Evolutionary conservation across 495 filamentous ascomycete genomes (phyloP).

Genomic region (Trichodelitschia bisporula): DNA sequence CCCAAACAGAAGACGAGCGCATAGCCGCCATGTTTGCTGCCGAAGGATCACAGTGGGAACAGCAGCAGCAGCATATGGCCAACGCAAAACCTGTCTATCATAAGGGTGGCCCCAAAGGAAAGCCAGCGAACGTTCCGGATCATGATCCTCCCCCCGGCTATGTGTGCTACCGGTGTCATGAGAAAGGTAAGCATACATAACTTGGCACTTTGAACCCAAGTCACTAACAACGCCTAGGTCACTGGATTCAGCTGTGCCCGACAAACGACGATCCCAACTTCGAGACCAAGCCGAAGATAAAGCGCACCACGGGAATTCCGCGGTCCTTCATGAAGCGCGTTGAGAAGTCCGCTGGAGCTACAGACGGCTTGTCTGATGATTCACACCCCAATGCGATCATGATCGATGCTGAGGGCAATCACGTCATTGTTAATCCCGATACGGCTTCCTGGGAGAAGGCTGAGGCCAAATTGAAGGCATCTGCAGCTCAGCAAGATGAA

Average conservation of each 20-base stretch:
- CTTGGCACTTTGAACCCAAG: neutral
- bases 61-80: slow-evolving; percentile 77
- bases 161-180: slow-evolving; percentile 88
- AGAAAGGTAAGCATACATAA: slow-evolving; percentile 39
- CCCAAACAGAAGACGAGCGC: slow-evolving; percentile 71
- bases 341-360: slow-evolving; percentile 46
- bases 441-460: slow-evolving; percentile 89
- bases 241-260: slow-evolving; percentile 94
- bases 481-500: slow-evolving; percentile 48
- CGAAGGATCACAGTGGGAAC: slow-evolving; percentile 63
- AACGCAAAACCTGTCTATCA: slow-evolving; percentile 41
- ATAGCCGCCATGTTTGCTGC: slow-evolving; percentile 74
- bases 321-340: slow-evolving; percentile 80
- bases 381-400: slow-evolving; percentile 62
- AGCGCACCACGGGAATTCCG: slow-evolving; percentile 89
- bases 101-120: slow-evolving; percentile 24
- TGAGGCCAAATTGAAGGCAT: slow-evolving; percentile 73
- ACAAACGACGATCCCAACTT: slow-evolving; percentile 90
- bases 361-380: slow-evolving; percentile 51
- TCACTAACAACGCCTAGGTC: slow-evolving; percentile 24
- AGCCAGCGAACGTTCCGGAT: slow-evolving; percentile 55
- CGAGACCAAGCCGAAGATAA: slow-evolving; percentile 72
- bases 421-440: slow-evolving; percentile 83
- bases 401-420: slow-evolving; percentile 94
- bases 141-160: slow-evolving; percentile 83